Evolutionary conservation across 2,329 filamentous ascomycete species (phyloP), one percentile per base, ranked within the genome.

Genomic region (Corynespora cassiicola): DNA sequence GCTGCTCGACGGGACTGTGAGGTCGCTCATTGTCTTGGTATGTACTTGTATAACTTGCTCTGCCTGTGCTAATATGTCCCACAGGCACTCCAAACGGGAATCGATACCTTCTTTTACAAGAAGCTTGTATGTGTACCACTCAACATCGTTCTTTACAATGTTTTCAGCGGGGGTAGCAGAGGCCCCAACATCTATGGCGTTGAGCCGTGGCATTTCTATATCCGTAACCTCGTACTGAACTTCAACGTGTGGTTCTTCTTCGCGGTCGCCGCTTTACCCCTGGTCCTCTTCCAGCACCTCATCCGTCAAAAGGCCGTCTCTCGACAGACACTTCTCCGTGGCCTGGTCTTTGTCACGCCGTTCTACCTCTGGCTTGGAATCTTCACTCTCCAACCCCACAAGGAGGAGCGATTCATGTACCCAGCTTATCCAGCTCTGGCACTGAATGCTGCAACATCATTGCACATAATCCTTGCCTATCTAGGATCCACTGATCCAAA

Each of bases 341-440:
- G 86, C 7, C 58, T 95, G 31, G 81, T 92, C 14, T 89, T 96
- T 52, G 75, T 92, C 36, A 73, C 82, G 1, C 94, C 94, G 0
- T 95, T 97, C 69, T 99, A 97, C 65, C 78, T 96, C 62, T 99
- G 94, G 94, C 79, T 99, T 18, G 81, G 72, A 3, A 94, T 97
- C 47, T 97, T 99, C 72, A 92, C 88, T 0, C 65, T 87, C 7
- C 94, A 99, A 64, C 89, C 94, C 11, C 94, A 99, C 72, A 99
- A 99, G 62, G 94, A 99, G 66, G 94, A 99, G 70, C 80, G 94
- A 6, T 99, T 99, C 74, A 97, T 99, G 91, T 99, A 96, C 60
- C 94, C 94, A 0, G 88, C 84, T 2, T 99, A 99, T 59, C 94
- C 94, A 1, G 90, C 92, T 48, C 76, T 99, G 23, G 87, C 88